phyloP scores from a whole-genome alignment of 345 rosid genomes.

The Euphorbia lathyris region DNA sequence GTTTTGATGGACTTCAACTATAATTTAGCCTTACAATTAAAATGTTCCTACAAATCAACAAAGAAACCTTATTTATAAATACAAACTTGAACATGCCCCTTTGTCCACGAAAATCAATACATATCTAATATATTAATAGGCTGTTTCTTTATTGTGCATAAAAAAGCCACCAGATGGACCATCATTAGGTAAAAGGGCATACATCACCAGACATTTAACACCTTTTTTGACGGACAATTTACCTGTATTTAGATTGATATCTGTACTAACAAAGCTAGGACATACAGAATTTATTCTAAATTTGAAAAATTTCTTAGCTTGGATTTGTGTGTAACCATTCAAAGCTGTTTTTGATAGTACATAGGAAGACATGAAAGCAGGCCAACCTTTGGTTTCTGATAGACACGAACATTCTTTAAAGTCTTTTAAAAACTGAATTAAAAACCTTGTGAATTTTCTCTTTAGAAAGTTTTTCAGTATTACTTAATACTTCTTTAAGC shows the following conservation, averaged over 20 bases:
- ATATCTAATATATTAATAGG: too few relatives aligned
- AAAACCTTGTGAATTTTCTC: constrained; percentile 31
- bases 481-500: constrained; percentile 18
- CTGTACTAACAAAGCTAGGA: constrained; percentile 36
- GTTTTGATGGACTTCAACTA: too few relatives aligned
- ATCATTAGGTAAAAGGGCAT: constrained; percentile 18
- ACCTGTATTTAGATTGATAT: constrained; percentile 19
- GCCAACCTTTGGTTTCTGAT: constrained; percentile 27
- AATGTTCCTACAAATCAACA: too few relatives aligned
- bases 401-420: constrained; percentile 19
- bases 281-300: constrained; percentile 25
- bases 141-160: neutral
- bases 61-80: too few relatives aligned
- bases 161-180: constrained; percentile 27
- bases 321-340: constrained; percentile 34
- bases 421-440: constrained; percentile 28
- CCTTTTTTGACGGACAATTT: constrained; percentile 12
- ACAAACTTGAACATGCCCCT: too few relatives aligned
- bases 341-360: constrained; percentile 25
- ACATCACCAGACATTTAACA: constrained; percentile 8
- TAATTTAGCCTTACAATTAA: too few relatives aligned
- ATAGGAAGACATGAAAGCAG: constrained; percentile 15
- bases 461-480: constrained; percentile 30
- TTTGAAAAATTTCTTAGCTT: constrained; percentile 19
- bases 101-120: too few relatives aligned